Percentiles rank a stretch among this genome's conserved stretches.
phyloP scores from a whole-genome alignment of 2,329 filamentous ascomycete species.

The Fusarium mexicanum region DNA sequence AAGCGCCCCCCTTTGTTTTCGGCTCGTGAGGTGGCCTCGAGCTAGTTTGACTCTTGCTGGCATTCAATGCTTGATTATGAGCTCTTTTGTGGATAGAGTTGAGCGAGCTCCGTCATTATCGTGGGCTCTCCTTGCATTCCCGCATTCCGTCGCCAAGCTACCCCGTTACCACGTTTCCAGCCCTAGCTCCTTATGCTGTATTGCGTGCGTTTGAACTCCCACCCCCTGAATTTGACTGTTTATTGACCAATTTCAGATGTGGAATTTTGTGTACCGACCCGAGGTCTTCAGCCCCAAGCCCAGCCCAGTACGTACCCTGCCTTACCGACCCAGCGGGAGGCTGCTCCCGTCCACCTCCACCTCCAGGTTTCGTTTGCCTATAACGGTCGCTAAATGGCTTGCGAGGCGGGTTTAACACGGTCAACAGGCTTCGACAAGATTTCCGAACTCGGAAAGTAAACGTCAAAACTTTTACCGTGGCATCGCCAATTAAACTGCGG shows the following conservation, averaged over 20 bases:
- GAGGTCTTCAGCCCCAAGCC: slow-evolving; percentile 31
- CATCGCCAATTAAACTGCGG: slow-evolving; percentile 29
- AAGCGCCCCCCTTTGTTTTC: slow-evolving; percentile 20
- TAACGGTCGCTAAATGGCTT: slow-evolving; percentile 30
- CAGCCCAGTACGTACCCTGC: slow-evolving; percentile 12
- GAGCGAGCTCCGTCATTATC: slow-evolving; percentile 33
- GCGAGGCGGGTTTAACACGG: slow-evolving; percentile 19
- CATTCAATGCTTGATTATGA: slow-evolving; percentile 21
- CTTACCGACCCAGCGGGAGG: slow-evolving; percentile 18
- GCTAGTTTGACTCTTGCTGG: slow-evolving; percentile 22
- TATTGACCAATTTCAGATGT: slow-evolving; percentile 10
- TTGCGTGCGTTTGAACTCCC: slow-evolving; percentile 20
- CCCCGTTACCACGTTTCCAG: slow-evolving; percentile 38
- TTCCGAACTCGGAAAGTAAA: slow-evolving; percentile 35
- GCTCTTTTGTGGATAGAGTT: slow-evolving; percentile 26
- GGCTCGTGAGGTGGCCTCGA: slow-evolving; percentile 27
- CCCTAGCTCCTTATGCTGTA: slow-evolving; percentile 24
- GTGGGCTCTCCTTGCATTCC: slow-evolving; percentile 37
- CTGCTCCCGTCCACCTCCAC: slow-evolving; percentile 22
- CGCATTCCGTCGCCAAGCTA: slow-evolving; percentile 34
- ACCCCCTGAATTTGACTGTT: slow-evolving; percentile 12
- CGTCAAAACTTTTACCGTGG: not conserved
- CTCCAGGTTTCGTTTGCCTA: slow-evolving; percentile 1
- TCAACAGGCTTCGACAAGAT: slow-evolving; percentile 17
- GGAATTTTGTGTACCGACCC: slow-evolving; percentile 29